Percentiles rank a stretch among this genome's conserved stretches.
Conservation (phyloP, 2,329 filamentous ascomycete genomes). For the Fusarium xyrophilum region DNA sequence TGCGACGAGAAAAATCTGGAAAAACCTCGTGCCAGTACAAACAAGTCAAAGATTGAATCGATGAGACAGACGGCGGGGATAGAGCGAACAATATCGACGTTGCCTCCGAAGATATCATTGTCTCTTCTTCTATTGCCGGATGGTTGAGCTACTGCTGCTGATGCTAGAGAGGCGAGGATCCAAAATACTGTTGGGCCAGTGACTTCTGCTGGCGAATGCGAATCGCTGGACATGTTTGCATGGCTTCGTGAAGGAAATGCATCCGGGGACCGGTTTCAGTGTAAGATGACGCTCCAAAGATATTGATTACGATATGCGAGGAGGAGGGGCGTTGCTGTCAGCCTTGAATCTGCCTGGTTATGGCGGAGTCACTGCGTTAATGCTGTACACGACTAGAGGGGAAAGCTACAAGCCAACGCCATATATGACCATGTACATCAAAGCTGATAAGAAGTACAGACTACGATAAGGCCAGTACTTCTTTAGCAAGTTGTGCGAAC, state of each 20-base stretch:
- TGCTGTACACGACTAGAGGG: rapidly evolving
- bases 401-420: rapidly evolving
- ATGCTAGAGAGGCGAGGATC: conserved; percentile 6
- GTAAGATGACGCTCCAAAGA: neutral
- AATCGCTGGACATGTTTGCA: neutral
- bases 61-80: neutral
- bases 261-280: neutral
- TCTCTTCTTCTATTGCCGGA: neutral
- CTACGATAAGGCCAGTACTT: rapidly evolving
- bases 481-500: neutral
- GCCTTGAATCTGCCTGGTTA: neutral
- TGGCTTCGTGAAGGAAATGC: rapidly evolving
- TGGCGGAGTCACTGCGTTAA: rapidly evolving
- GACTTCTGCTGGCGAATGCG: neutral
- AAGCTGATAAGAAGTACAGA: neutral
- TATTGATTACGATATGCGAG: neutral
- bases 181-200: conserved; percentile 12
- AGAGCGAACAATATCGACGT: conserved; percentile 1
- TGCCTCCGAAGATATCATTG: neutral
- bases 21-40: neutral
- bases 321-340: neutral
- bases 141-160: conserved; percentile 2
- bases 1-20: rapidly evolving
- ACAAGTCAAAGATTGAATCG: neutral
- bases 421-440: rapidly evolving